A percentile compares a stretch with the other conserved stretches of the same genome.
Evolutionary conservation across 192 early-diverging fungal species (phyloP).

Genomic region (Jimgerdemannia lactiflua): DNA sequence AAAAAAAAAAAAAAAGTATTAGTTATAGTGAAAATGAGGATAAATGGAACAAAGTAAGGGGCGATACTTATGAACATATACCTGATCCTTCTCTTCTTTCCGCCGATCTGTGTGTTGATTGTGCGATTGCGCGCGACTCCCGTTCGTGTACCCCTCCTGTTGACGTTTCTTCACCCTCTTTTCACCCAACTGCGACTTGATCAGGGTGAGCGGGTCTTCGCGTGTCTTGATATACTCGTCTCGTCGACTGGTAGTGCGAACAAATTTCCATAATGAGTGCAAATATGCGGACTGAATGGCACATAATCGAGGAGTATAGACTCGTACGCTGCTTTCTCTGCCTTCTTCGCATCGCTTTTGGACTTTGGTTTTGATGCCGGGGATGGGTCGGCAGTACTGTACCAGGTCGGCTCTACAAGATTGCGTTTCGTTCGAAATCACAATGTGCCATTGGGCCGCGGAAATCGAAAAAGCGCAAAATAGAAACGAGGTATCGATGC

Average conservation of each 20-base stretch:
- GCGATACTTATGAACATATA: neutral
- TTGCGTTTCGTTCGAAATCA: neutral
- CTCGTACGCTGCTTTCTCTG: neutral
- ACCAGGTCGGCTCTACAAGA: conserved; percentile 1
- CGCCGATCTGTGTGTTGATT: conserved; percentile 21
- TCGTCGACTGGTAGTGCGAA: neutral
- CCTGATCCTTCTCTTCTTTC: neutral
- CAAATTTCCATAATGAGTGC: neutral
- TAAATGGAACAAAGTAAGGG: conserved; percentile 1
- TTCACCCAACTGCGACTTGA: conserved; percentile 6
- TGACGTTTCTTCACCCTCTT: conserved; percentile 38
- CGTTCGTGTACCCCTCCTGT: conserved; percentile 20
- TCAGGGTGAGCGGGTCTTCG: conserved; percentile 2
- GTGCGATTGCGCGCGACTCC: conserved; percentile 5
- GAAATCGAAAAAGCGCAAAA: no score
- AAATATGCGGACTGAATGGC: neutral
- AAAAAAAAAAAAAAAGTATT: conserved; percentile 9
- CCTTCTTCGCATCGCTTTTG: conserved; percentile 1
- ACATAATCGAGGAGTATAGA: neutral
- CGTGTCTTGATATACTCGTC: conserved; percentile 3
- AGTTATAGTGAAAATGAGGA: neutral
- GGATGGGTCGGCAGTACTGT: neutral
- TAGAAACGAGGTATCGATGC: no score
- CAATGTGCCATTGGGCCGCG: neutral
- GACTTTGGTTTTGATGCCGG: neutral